These are phyloP conservation scores for Aspergillus niger DNA, from an alignment of 2,329 filamentous ascomycete genomes.

Conservation along the genomic window DNA sequence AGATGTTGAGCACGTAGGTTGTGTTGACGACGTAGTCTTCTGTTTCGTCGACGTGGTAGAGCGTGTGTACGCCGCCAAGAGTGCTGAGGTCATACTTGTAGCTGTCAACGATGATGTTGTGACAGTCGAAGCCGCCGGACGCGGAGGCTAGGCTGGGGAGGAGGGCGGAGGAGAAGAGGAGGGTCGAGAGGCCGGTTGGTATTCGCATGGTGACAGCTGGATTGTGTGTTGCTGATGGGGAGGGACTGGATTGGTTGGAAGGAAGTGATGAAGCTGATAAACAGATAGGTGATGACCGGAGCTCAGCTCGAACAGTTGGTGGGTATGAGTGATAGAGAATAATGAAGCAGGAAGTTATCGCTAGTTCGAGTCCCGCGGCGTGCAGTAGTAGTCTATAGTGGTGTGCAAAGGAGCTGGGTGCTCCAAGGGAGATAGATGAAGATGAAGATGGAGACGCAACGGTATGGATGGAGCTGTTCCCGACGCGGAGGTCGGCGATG, in stretches of 20 bases:
- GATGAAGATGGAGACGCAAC: constrained; percentile 3
- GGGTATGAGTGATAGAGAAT: neutral
- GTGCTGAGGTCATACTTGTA: constrained; percentile 44
- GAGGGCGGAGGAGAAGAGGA: constrained; percentile 29
- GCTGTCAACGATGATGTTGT: constrained; percentile 36
- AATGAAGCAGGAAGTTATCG: neutral
- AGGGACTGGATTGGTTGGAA: constrained; percentile 1
- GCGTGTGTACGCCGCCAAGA: constrained; percentile 41
- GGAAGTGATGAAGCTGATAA: neutral
- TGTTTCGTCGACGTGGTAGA: constrained; percentile 34
- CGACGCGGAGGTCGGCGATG: constrained; percentile 22
- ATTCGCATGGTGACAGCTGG: constrained; percentile 34
- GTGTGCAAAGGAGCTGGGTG: neutral
- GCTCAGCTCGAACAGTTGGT: constrained; percentile 13
- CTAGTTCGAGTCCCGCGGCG: neutral
- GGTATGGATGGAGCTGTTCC: constrained; percentile 12
- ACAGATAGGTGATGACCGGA: constrained; percentile 12
- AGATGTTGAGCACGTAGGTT: constrained; percentile 42
- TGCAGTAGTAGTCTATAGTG: neutral
- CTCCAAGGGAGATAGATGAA: neutral
- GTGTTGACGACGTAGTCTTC: constrained; percentile 35
- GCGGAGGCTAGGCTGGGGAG: constrained; percentile 34
- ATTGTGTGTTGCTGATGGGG: neutral
- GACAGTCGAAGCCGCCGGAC: constrained; percentile 41
- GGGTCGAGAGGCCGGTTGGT: constrained; percentile 27